Evolutionary conservation across 2,329 filamentous ascomycete genomes (phyloP).

Genomic region (Alternaria angustiovoidea): DNA sequence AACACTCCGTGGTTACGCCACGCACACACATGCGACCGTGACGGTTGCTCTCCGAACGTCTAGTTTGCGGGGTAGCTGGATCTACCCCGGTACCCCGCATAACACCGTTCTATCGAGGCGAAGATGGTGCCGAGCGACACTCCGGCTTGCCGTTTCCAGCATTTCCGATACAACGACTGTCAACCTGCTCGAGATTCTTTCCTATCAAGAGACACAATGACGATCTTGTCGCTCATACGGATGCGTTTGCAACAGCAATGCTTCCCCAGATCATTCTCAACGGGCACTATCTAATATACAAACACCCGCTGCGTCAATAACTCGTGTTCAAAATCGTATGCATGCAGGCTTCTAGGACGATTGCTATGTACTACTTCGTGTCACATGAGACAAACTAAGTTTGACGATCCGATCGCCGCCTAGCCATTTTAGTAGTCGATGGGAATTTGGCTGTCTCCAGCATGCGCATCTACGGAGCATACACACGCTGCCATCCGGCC

Average conservation of each 20-base stretch:
- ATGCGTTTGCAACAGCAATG: neutral
- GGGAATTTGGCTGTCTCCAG: neutral
- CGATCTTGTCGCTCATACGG: neutral
- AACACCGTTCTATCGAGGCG: conserved; percentile 7
- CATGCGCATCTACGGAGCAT: neutral
- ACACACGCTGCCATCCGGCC: conserved; percentile 5
- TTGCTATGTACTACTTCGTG: neutral
- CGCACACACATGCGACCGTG: conserved; percentile 17
- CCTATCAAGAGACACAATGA: neutral
- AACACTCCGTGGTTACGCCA: conserved; percentile 7
- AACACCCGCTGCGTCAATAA: neutral
- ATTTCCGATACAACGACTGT: neutral
- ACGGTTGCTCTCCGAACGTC: conserved; percentile 22
- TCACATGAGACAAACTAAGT: conserved; percentile 1
- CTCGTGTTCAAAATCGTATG: neutral
- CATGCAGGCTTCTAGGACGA: neutral
- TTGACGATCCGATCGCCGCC: neutral
- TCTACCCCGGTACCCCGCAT: conserved; percentile 27
- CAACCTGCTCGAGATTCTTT: neutral
- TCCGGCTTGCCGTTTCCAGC: conserved; percentile 12
- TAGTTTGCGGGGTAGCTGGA: conserved; percentile 29
- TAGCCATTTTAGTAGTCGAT: conserved; percentile 1
- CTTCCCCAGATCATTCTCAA: neutral
- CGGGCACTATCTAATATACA: neutral
- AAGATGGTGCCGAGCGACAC: neutral